A percentile compares a stretch with the other conserved stretches of the same genome.
Conservation (phyloP, 192 early-diverging fungal genomes). For the Dissophora globulifera region DNA sequence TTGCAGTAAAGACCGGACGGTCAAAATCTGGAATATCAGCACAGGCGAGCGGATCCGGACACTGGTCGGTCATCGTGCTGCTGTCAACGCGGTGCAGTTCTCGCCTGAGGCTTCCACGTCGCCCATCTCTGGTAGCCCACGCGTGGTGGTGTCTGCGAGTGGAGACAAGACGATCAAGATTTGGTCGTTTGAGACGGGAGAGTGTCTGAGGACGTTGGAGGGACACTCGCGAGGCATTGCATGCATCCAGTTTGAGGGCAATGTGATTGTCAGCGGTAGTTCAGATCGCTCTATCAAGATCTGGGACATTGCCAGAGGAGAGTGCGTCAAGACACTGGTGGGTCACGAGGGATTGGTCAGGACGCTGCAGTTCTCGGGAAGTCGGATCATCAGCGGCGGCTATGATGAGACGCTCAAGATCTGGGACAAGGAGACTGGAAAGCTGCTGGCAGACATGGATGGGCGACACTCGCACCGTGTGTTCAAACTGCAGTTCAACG, state of each 20-base stretch:
- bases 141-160: slow-evolving; percentile 75
- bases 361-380: slow-evolving; percentile 73
- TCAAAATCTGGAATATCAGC: slow-evolving; percentile 83
- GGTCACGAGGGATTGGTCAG: slow-evolving; percentile 79
- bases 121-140: slow-evolving; percentile 82
- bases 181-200: slow-evolving; percentile 82
- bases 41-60: slow-evolving; percentile 65
- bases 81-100: slow-evolving; percentile 87
- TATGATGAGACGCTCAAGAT: slow-evolving; percentile 92
- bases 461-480: slow-evolving; percentile 72
- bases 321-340: slow-evolving; percentile 56
- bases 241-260: slow-evolving; percentile 91
- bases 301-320: slow-evolving; percentile 58
- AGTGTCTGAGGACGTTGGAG: slow-evolving; percentile 69
- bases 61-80: slow-evolving; percentile 81
- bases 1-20: slow-evolving; percentile 85
- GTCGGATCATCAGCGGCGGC: slow-evolving; percentile 83
- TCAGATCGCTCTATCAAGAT: slow-evolving; percentile 84
- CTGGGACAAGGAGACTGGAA: slow-evolving; percentile 82
- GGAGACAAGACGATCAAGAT: slow-evolving; percentile 87
- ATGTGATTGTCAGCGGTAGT: slow-evolving; percentile 84
- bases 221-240: slow-evolving; percentile 89
- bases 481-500: slow-evolving; percentile 85
- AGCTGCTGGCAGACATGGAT: slow-evolving; percentile 62
- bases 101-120: slow-evolving; percentile 74